Base-by-base conservation (phyloP, 148 eudicot species). In the Rhododendron molle region DNA sequence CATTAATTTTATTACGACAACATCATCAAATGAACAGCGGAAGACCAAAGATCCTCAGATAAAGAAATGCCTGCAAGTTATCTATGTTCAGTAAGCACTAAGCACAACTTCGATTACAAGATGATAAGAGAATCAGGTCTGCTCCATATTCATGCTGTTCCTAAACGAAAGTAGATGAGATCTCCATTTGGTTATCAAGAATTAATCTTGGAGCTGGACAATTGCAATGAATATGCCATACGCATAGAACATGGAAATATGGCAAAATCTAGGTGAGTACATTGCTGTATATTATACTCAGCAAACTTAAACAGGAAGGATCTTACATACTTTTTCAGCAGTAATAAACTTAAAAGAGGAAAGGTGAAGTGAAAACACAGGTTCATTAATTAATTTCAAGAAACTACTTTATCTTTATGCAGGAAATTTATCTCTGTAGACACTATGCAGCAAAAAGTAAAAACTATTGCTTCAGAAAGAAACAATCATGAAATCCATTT, bases 101-200 rank as follows among this genome's bases (percentile, higher is more conserved):
- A 78, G 14, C n/a, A 78, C 13, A 78, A 26, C 26, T 9, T 28
- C 1, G 43, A 80, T 43, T 78, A 78, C 81, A 26, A 46, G 34
- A 44, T 78, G 32, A 44, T 56, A 78, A 78, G 56, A 30, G 47
- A 21, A 78, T 44, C 32, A 46, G 9, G 34, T 78, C 81, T 13
- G 81, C 81, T 78, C 47, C 36, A 78, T 52, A 47, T 23, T 44
- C 81, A 78, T 46, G 81, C 21, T 46, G 18, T 78, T n/a, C 54
- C 81, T 11, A 1, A 78, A 78, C 12, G 14, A 13, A 12, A 2
- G 74, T 23, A 78, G 32, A 11, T 23, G 81, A 78, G 23, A 28
- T 13, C 30, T 20, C 30, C 50, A 78, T 11, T 13, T 10, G 18
- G 43, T 46, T 13, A 78, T 46, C 1, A 13, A 21, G 16, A 78